A percentile compares a stretch with the other conserved stretches of the same genome.
Evolutionary conservation across 306 rosid species (phyloP).

Genomic region (Herpetospermum pedunculosum): DNA sequence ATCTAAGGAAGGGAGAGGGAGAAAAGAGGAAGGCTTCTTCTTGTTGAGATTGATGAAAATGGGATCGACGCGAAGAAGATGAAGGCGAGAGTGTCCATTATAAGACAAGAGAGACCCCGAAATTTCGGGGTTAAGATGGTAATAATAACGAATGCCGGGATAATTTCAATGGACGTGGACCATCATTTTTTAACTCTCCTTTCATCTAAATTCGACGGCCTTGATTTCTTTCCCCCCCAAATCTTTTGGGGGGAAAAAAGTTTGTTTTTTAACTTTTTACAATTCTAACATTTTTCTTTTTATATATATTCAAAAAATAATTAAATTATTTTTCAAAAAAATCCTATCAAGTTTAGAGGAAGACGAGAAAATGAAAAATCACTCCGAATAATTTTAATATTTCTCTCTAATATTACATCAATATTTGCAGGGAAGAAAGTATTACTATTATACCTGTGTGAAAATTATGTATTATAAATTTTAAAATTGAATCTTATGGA

Average conservation of each 20-base stretch:
- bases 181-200: neutral
- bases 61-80: conserved; percentile 11
- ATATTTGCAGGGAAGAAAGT: too few species aligned
- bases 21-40: neutral
- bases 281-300: neutral
- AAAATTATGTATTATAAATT: too few species aligned
- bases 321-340: too few species aligned
- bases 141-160: conserved; percentile 56
- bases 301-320: too few species aligned
- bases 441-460: too few species aligned
- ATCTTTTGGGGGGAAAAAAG: neutral
- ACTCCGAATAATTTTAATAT: too few species aligned
- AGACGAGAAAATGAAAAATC: too few species aligned
- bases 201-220: neutral
- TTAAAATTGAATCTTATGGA: too few species aligned
- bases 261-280: neutral
- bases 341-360: too few species aligned
- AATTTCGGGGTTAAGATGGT: conserved; percentile 41
- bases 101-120: neutral
- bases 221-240: neutral
- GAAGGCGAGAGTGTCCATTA: conserved; percentile 2
- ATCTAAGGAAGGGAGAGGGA: neutral
- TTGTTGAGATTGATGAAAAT: conserved; percentile 1
- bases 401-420: too few species aligned
- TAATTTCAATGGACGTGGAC: conserved; percentile 23